These are phyloP conservation scores for Zygotorulaspora mrakii DNA, from an alignment of 1,139 yeast species.

Conservation along the genomic window DNA sequence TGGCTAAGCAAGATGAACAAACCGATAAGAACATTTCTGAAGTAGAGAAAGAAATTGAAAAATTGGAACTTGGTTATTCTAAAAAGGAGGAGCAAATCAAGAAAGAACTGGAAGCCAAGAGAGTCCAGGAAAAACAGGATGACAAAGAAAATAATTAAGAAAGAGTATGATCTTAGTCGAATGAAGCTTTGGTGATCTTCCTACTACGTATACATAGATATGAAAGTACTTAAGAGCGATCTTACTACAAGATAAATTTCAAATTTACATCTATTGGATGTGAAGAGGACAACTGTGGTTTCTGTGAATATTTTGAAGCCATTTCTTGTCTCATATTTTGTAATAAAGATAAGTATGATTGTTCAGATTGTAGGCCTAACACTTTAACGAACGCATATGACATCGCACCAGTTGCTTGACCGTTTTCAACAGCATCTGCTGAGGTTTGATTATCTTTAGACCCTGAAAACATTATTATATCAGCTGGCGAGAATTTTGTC, in stretches of 20 bases:
- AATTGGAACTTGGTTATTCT: slow-evolving; percentile 43
- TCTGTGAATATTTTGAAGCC: slow-evolving; percentile 70
- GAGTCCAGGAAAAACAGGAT: slow-evolving; percentile 30
- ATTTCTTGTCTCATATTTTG: slow-evolving; percentile 75
- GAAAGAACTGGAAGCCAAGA: slow-evolving; percentile 38
- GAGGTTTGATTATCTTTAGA: slow-evolving; percentile 80
- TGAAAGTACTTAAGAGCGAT: not conserved
- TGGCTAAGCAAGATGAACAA: slow-evolving; percentile 74
- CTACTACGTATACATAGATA: slow-evolving; percentile 1
- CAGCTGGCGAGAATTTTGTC: slow-evolving; percentile 80
- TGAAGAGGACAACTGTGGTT: slow-evolving; percentile 81
- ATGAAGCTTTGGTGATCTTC: not conserved
- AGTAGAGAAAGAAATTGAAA: slow-evolving; percentile 73
- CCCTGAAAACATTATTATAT: slow-evolving; percentile 81
- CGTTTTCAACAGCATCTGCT: slow-evolving; percentile 80
- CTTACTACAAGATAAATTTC: slow-evolving; percentile 44
- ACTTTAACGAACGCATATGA: slow-evolving; percentile 83
- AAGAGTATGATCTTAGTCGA: slow-evolving; percentile 1
- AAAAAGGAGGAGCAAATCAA: slow-evolving; percentile 40
- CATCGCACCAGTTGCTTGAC: slow-evolving; percentile 89
- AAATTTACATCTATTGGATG: slow-evolving; percentile 82
- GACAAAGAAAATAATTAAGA: slow-evolving; percentile 14
- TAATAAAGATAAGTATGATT: slow-evolving; percentile 70
- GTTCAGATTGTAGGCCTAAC: slow-evolving; percentile 62
- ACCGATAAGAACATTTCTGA: slow-evolving; percentile 70